Evolutionary conservation across 208 protist species (phyloP).

Genomic region (Borovskyia barvae): DNA sequence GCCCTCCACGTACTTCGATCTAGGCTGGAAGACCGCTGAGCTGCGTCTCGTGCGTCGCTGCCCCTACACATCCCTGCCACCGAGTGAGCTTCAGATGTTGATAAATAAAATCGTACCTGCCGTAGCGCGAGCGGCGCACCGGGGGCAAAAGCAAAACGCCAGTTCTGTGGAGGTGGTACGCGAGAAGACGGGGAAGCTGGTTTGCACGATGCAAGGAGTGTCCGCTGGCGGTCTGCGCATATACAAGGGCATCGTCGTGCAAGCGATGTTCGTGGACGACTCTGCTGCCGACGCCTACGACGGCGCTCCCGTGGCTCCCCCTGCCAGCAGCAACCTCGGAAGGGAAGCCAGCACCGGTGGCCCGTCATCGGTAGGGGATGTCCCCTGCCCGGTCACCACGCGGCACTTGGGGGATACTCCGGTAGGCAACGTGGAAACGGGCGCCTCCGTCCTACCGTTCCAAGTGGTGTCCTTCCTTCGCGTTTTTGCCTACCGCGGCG

Average conservation of each 20-base stretch:
- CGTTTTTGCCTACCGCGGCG: constrained; percentile 58
- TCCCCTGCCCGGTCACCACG: constrained; percentile 3
- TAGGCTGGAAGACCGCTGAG: constrained; percentile 69
- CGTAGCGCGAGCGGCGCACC: constrained; percentile 18
- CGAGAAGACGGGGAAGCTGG: constrained; percentile 70
- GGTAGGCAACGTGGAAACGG: constrained; percentile 20
- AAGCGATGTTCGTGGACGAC: constrained; percentile 69
- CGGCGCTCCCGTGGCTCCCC: neutral
- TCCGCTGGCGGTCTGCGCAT: constrained; percentile 57
- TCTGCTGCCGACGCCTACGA: constrained; percentile 3
- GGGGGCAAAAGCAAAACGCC: neutral
- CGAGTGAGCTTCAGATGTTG: constrained; percentile 57
- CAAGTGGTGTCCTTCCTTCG: constrained; percentile 57
- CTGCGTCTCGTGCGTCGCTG: constrained; percentile 38
- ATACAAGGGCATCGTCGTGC: constrained; percentile 60
- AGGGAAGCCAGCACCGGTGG: neutral
- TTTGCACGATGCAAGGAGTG: constrained; percentile 50
- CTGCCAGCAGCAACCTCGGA: neutral
- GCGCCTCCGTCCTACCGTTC: constrained; percentile 41
- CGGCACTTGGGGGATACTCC: constrained; percentile 23
- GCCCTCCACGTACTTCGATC: constrained; percentile 53
- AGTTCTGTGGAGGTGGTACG: constrained; percentile 35
- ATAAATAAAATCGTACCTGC: constrained; percentile 73
- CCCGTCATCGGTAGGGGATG: too few relatives aligned
- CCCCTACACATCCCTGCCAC: constrained; percentile 33